A percentile compares a stretch with the other conserved stretches of the same genome.
Conservation (phyloP, 108 stramenopile species). For the Fragilariopsis cylindrus region DNA sequence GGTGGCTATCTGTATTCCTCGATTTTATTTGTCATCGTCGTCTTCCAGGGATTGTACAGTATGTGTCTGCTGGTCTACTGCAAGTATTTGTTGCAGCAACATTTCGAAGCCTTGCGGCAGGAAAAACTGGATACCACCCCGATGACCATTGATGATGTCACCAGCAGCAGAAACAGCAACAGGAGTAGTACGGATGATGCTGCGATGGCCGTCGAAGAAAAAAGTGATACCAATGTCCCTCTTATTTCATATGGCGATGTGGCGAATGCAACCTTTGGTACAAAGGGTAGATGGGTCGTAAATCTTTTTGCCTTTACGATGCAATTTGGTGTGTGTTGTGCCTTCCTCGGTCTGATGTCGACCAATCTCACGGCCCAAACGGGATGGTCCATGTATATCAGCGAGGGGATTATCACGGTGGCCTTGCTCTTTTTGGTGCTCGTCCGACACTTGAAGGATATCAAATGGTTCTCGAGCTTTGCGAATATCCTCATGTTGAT, state of each 20-base stretch:
- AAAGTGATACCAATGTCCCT: background rate
- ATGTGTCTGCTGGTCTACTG: conserved; percentile 40
- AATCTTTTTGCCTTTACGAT: conserved; percentile 33
- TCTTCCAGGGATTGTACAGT: conserved; percentile 42
- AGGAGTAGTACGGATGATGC: background rate
- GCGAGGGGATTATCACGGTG: conserved; percentile 16
- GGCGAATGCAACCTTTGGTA: conserved; percentile 32
- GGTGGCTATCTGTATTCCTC: conserved; percentile 24
- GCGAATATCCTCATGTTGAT: conserved; percentile 44
- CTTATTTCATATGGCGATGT: conserved; percentile 41
- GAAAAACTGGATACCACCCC: background rate
- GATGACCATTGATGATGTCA: no score
- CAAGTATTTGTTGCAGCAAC: conserved; percentile 14
- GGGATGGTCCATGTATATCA: background rate
- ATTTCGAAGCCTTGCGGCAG: background rate
- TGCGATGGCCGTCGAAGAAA: no score
- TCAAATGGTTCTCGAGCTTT: conserved; percentile 30
- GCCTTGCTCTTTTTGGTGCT: conserved; percentile 23
- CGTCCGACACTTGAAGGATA: conserved; percentile 27
- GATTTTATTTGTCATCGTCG: conserved; percentile 31
- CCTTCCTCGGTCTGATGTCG: conserved; percentile 36
- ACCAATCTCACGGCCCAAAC: conserved; percentile 35
- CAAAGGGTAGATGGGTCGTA: conserved; percentile 21
- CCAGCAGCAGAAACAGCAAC: background rate
- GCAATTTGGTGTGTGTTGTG: conserved; percentile 47